These are phyloP conservation scores for Boehmeria nivea DNA, from an alignment of 306 rosid genomes.

Conservation along the genomic window DNA sequence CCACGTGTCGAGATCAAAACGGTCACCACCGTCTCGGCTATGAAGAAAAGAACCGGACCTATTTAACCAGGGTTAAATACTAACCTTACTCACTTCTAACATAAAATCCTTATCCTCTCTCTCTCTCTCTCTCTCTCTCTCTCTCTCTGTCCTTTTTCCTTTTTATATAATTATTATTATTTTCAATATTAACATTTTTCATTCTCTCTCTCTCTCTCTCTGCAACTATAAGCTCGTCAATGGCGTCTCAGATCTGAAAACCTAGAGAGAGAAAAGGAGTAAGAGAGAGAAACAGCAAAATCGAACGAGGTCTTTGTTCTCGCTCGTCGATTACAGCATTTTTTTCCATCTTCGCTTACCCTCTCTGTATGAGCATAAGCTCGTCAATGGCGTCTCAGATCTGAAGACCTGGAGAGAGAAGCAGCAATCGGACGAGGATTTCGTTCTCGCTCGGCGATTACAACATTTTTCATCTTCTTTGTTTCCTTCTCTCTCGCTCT, in stretches of 20 bases:
- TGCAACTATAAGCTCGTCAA: slow-evolving; percentile 27
- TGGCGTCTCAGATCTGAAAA: slow-evolving; percentile 72
- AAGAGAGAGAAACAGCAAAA: not conserved
- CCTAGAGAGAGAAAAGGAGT: not conserved
- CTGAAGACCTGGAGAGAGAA: slow-evolving; percentile 28
- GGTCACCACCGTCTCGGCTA: slow-evolving; percentile 5
- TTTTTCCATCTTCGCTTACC: slow-evolving; percentile 14
- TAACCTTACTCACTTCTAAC: slow-evolving; percentile 38
- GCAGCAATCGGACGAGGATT: not conserved
- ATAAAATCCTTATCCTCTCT: slow-evolving; percentile 55
- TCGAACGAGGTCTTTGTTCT: not conserved
- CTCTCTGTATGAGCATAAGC: slow-evolving; percentile 3
- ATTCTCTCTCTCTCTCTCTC: slow-evolving; percentile 17
- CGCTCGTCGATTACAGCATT: no score
- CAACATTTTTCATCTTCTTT: not conserved
- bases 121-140: slow-evolving; percentile 15
- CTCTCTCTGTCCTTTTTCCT: not conserved
- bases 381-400: slow-evolving; percentile 67
- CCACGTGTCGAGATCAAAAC: slow-evolving; percentile 39
- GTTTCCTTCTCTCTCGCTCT: slow-evolving; percentile 29
- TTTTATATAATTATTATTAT: no score
- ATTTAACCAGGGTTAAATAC: slow-evolving; percentile 64
- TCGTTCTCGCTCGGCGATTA: not conserved
- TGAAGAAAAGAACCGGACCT: slow-evolving; percentile 19
- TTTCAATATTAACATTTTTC: not conserved